A percentile compares a stretch with the other conserved stretches of the same genome.
Conservation (phyloP, 176 grass and related monocot genomes). For the Poa pratensis region DNA sequence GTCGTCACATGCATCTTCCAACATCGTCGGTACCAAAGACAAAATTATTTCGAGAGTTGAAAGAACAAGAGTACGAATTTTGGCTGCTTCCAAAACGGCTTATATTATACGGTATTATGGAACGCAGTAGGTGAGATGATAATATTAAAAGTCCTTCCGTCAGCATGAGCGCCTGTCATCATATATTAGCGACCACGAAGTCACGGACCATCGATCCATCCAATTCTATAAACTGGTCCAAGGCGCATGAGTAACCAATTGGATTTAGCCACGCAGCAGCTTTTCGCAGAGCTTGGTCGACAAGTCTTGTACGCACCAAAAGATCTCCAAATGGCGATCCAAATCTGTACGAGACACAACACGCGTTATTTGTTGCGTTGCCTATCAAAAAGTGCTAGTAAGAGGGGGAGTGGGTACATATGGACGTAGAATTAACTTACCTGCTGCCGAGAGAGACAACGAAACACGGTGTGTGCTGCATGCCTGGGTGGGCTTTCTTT, state of each 20-base stretch:
- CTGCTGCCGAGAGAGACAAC: background rate
- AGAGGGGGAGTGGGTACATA: background rate
- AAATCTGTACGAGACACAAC: background rate
- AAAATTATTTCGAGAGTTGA: no score
- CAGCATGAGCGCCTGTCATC: no score
- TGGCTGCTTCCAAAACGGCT: no score
- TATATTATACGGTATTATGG: no score
- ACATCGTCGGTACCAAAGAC: no score
- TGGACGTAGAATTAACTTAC: background rate
- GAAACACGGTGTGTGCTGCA: background rate
- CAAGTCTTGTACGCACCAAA: background rate
- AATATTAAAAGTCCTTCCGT: no score
- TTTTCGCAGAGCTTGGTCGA: background rate
- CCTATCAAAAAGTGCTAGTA: background rate
- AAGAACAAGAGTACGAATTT: no score
- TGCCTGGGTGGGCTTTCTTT: background rate
- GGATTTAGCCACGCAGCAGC: background rate
- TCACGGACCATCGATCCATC: background rate
- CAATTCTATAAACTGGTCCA: background rate
- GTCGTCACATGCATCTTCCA: no score
- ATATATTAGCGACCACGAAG: background rate
- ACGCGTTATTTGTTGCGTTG: background rate
- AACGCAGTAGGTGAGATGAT: no score
- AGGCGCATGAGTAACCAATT: background rate
- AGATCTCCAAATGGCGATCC: background rate